Evolutionary conservation across 2,329 filamentous ascomycete species (phyloP).

Genomic region (Ophiognomonia clavigignenti-juglandacearum): DNA sequence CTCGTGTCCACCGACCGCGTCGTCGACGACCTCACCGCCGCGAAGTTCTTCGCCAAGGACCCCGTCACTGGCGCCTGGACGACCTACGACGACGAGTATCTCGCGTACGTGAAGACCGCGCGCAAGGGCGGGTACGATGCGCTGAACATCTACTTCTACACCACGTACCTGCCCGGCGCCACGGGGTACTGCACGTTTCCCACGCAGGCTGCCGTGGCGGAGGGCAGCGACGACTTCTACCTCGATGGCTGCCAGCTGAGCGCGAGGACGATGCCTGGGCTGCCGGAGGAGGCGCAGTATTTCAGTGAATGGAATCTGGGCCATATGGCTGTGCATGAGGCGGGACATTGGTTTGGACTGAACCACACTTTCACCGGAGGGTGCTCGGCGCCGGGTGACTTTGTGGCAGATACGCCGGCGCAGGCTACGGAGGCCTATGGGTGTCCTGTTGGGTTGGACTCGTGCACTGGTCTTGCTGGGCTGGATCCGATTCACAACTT

Average conservation of each 20-base stretch:
- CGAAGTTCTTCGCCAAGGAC: neutral
- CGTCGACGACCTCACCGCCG: constrained; percentile 1
- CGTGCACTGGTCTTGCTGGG: neutral
- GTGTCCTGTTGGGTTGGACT: constrained; percentile 1
- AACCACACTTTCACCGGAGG: constrained; percentile 38
- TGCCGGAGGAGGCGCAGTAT: neutral
- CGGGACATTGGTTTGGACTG: constrained; percentile 41
- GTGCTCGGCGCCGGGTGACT: constrained; percentile 33
- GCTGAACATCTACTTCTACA: constrained; percentile 7
- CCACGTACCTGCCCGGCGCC: neutral
- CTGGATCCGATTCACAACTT: constrained; percentile 8
- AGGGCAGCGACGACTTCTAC: constrained; percentile 1
- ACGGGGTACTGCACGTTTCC: neutral
- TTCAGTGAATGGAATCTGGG: constrained; percentile 29
- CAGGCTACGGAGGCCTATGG: neutral
- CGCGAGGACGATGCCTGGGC: constrained; percentile 1
- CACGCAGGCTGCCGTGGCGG: neutral
- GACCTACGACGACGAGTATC: neutral
- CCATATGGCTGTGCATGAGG: constrained; percentile 40
- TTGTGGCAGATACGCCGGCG: constrained; percentile 35
- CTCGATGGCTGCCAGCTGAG: constrained; percentile 4
- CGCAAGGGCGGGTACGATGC: constrained; percentile 3
- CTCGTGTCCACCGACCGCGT: constrained; percentile 1
- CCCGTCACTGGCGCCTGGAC: neutral
- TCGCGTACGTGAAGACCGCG: neutral